Conservation (phyloP, 2,329 filamentous ascomycete species). For the Niveomyces coronatus region DNA sequence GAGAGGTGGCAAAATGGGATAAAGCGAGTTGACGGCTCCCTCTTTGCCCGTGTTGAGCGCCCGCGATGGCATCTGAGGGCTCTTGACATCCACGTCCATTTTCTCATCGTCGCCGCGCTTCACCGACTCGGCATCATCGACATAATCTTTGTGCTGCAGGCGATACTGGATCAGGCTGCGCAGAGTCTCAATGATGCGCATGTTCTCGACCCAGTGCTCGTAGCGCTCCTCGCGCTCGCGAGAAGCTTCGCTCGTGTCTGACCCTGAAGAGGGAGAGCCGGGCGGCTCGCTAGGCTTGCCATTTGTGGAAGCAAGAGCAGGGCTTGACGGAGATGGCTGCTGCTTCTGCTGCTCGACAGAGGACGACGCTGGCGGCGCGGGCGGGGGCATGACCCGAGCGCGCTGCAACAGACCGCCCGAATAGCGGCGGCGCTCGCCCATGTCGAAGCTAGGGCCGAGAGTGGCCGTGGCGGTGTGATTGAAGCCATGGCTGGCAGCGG, state of each 20-base stretch:
- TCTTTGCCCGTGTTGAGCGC: slow-evolving; percentile 18
- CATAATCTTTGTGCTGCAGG: slow-evolving; percentile 46
- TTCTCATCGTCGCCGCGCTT: slow-evolving; percentile 18
- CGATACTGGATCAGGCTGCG: slow-evolving; percentile 47
- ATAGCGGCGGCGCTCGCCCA: slow-evolving; percentile 53
- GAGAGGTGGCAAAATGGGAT: slow-evolving; percentile 30
- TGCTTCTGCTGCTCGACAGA: no score
- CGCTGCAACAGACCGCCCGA: slow-evolving; percentile 58
- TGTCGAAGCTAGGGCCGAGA: slow-evolving; percentile 57
- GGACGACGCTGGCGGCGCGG: no score
- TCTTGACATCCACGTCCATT: slow-evolving; percentile 28
- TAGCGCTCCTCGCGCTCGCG: slow-evolving; percentile 52
- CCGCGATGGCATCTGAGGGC: slow-evolving; percentile 16
- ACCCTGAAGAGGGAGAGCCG: slow-evolving; percentile 42
- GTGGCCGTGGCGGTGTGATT: slow-evolving; percentile 60
- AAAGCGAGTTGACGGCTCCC: slow-evolving; percentile 25
- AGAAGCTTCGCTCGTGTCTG: slow-evolving; percentile 39
- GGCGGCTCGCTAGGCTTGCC: slow-evolving; percentile 36
- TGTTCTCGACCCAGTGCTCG: slow-evolving; percentile 56
- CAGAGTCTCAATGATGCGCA: slow-evolving; percentile 53
- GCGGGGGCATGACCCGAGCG: slow-evolving; percentile 35
- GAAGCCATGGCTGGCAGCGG: slow-evolving; percentile 59
- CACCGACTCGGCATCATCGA: slow-evolving; percentile 19
- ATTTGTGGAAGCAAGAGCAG: slow-evolving; percentile 30
- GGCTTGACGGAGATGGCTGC: no score